Conservation (phyloP, 1,284 basidiomycete genomes). For the Psilocybe mexicana region DNA sequence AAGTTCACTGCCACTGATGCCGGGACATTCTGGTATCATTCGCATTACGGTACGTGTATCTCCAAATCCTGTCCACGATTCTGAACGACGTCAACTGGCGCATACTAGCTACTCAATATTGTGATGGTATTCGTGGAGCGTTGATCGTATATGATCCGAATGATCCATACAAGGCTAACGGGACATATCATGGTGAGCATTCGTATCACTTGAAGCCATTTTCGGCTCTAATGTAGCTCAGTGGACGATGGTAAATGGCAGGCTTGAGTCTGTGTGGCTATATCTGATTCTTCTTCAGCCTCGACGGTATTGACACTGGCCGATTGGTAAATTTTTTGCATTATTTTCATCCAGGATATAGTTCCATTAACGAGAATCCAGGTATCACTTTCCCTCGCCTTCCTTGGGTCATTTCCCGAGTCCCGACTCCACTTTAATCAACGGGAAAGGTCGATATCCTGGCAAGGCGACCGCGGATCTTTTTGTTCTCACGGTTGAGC, state of each 20-base stretch:
- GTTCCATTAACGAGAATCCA: no score
- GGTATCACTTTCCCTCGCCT: no score
- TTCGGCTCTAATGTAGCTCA: no score
- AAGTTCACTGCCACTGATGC: constrained; percentile 31
- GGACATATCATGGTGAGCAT: background rate
- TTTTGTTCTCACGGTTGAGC: constrained; percentile 33
- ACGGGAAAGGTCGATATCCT: constrained; percentile 40
- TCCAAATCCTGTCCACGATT: no score
- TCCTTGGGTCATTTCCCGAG: no score
- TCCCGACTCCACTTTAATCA: constrained; percentile 37
- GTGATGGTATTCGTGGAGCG: constrained; percentile 23
- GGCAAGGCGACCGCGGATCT: constrained; percentile 31
- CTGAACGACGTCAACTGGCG: no score
- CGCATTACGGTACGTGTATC: constrained; percentile 18
- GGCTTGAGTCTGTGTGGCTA: no score
- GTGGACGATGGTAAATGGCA: no score
- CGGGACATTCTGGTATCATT: constrained; percentile 49
- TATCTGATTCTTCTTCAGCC: constrained; percentile 13
- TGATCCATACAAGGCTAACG: constrained; percentile 22
- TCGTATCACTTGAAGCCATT: no score
- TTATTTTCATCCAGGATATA: no score
- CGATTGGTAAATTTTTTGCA: constrained; percentile 30
- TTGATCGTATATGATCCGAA: constrained; percentile 27
- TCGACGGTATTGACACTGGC: constrained; percentile 36
- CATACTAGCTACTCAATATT: background rate